These are phyloP conservation scores for Quercus phellos DNA, from an alignment of 331 rosid species.

Conservation along the genomic window DNA sequence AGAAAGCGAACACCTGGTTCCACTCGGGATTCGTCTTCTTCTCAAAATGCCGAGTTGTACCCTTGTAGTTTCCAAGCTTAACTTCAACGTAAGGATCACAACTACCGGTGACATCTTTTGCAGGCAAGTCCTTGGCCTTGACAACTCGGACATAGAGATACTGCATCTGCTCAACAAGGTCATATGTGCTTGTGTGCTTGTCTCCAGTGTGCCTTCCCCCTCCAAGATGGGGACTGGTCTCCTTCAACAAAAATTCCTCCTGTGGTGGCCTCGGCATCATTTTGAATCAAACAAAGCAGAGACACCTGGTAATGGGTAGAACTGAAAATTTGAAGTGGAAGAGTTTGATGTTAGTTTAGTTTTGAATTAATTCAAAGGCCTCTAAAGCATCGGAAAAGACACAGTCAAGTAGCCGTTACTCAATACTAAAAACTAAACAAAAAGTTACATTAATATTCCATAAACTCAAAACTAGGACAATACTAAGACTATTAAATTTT, in stretches of 20 bases:
- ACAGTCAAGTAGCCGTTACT: constrained; percentile 53
- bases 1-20: constrained; percentile 93
- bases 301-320: constrained; percentile 9
- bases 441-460: constrained; percentile 40
- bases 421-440: constrained; percentile 11
- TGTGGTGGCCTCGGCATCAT: constrained; percentile 82
- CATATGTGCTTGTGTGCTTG: constrained; percentile 89
- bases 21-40: constrained; percentile 90
- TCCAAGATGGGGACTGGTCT: constrained; percentile 95
- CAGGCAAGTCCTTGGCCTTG: constrained; percentile 82
- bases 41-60: constrained; percentile 91
- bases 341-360: constrained; percentile 16
- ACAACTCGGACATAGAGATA: constrained; percentile 93
- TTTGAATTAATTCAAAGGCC: constrained; percentile 37
- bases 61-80: constrained; percentile 88
- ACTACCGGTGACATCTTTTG: constrained; percentile 84
- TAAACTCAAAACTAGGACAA: constrained; percentile 18
- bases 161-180: constrained; percentile 99
- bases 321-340: constrained; percentile 19
- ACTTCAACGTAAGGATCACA: constrained; percentile 93
- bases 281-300: constrained; percentile 18
- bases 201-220: constrained; percentile 93
- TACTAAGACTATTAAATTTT: too few relatives aligned
- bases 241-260: constrained; percentile 88
- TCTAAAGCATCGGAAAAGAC: constrained; percentile 51